Percentiles rank a stretch among this genome's conserved stretches.
These are phyloP conservation scores for Candida corydali DNA, from an alignment of 805 yeast genomes.

Conservation along the genomic window DNA sequence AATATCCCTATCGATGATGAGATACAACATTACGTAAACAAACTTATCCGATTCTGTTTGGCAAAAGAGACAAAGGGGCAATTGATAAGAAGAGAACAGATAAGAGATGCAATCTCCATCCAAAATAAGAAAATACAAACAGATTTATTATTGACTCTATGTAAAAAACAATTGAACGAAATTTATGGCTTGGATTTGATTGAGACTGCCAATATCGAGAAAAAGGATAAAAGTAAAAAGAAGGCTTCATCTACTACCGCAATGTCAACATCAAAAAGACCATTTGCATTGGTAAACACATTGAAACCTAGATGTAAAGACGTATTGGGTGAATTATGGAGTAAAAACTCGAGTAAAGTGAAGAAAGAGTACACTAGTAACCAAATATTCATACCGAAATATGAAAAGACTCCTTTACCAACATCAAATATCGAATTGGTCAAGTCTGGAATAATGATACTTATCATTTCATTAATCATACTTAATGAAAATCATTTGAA, in stretches of 20 bases:
- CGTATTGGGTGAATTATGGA: slow-evolving; percentile 26
- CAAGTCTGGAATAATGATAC: slow-evolving; percentile 26
- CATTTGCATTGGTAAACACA: slow-evolving; percentile 18
- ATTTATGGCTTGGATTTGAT: slow-evolving; percentile 26
- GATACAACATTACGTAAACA: slow-evolving; percentile 7
- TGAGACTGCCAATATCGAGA: slow-evolving; percentile 11
- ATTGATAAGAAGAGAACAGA: slow-evolving; percentile 21
- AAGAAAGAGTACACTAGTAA: slow-evolving; percentile 10
- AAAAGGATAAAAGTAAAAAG: slow-evolving; percentile 6
- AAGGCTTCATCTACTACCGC: slow-evolving; percentile 5
- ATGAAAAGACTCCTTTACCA: slow-evolving; percentile 15
- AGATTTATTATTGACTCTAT: slow-evolving; percentile 14
- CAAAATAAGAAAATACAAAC: slow-evolving; percentile 10
- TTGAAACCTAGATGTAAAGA: slow-evolving; percentile 17
- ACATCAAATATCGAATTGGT: slow-evolving; percentile 23
- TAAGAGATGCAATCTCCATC: slow-evolving; percentile 10
- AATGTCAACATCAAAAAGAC: slow-evolving; percentile 7
- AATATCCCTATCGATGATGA: slow-evolving; percentile 3
- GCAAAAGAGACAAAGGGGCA: slow-evolving; percentile 19
- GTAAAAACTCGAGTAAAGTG: slow-evolving; percentile 7
- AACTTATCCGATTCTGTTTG: slow-evolving; percentile 16
- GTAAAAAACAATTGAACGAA: slow-evolving; percentile 15
- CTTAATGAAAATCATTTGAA: slow-evolving; percentile 28
- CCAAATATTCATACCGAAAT: slow-evolving; percentile 21
- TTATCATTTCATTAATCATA: slow-evolving; percentile 26